Percentiles rank a stretch among this genome's conserved stretches.
Evolutionary conservation across 495 filamentous ascomycete species (phyloP).

Genomic region (Penicillium longicatenatum): DNA sequence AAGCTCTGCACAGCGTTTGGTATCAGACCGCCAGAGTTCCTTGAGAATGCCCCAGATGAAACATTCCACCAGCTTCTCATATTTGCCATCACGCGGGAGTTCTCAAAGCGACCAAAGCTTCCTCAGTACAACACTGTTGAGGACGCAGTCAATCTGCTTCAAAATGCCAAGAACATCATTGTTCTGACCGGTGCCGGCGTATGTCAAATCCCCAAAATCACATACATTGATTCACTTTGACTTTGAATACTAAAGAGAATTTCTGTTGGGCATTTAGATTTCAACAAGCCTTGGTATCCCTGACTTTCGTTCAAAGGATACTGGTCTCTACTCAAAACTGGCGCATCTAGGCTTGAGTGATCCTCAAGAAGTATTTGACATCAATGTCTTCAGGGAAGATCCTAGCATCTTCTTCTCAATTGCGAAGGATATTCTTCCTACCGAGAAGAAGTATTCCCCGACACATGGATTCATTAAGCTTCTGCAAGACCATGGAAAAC

Average conservation of each 20-base stretch:
- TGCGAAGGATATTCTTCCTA: slow-evolving; percentile 87
- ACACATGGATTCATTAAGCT: slow-evolving; percentile 95
- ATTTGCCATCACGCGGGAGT: slow-evolving; percentile 77
- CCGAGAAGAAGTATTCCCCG: slow-evolving; percentile 71
- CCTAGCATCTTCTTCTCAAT: slow-evolving; percentile 90
- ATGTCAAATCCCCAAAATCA: slow-evolving; percentile 21
- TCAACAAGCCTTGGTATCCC: slow-evolving; percentile 70
- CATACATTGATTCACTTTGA: not conserved
- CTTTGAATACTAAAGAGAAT: not conserved
- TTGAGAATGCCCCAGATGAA: slow-evolving; percentile 74
- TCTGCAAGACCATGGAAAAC: slow-evolving; percentile 85
- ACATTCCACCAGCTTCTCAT: slow-evolving; percentile 73
- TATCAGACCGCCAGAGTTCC: slow-evolving; percentile 71
- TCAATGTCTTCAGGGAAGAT: slow-evolving; percentile 80
- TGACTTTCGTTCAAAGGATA: slow-evolving; percentile 68
- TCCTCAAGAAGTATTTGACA: slow-evolving; percentile 94
- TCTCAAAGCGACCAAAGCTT: slow-evolving; percentile 79
- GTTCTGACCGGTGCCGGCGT: slow-evolving; percentile 92
- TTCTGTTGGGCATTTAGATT: slow-evolving; percentile 51
- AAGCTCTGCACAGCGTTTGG: slow-evolving; percentile 93
- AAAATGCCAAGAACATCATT: slow-evolving; percentile 78
- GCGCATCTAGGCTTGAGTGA: slow-evolving; percentile 74
- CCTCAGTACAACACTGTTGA: slow-evolving; percentile 81
- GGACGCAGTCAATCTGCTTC: slow-evolving; percentile 78
- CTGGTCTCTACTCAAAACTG: slow-evolving; percentile 71